These are phyloP conservation scores for Yamadazyma olivae DNA, from an alignment of 805 yeast genomes.

Conservation along the genomic window DNA sequence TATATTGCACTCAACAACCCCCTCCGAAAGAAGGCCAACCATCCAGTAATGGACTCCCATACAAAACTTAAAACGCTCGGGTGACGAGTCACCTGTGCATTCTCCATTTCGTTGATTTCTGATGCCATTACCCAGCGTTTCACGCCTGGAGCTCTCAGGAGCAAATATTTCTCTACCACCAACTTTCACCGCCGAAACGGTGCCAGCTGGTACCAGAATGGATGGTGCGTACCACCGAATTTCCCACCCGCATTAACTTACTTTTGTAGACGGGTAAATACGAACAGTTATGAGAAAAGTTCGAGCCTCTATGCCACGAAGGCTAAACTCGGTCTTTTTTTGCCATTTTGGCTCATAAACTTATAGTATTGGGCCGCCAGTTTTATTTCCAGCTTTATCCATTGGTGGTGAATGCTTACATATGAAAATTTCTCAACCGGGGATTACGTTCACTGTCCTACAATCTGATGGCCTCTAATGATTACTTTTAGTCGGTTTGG, in stretches of 20 bases:
- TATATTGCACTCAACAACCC: slow-evolving; percentile 61
- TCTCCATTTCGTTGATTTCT: slow-evolving; percentile 42
- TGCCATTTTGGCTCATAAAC: no score
- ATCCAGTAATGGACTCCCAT: slow-evolving; percentile 57
- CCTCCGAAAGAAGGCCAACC: slow-evolving; percentile 44
- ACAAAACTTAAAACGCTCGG: slow-evolving; percentile 20
- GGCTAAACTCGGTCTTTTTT: slow-evolving; percentile 5
- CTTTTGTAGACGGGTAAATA: slow-evolving; percentile 43
- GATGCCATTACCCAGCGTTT: slow-evolving; percentile 58
- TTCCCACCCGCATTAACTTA: slow-evolving; percentile 49
- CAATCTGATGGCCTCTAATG: no score
- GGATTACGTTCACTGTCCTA: no score
- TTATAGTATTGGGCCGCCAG: no score
- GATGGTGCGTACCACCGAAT: slow-evolving; percentile 62
- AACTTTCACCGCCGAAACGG: no score
- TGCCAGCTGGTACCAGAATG: slow-evolving; percentile 15
- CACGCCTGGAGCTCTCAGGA: slow-evolving; percentile 60
- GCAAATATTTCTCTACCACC: slow-evolving; percentile 19
- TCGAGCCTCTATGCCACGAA: slow-evolving; percentile 17
- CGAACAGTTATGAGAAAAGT: slow-evolving; percentile 44
- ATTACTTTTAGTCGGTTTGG: no score
- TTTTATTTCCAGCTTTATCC: no score
- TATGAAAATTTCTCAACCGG: no score
- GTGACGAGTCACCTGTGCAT: no score
- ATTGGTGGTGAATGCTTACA: no score